Percentiles rank a stretch among this genome's conserved stretches.
Evolutionary conservation across 2,329 filamentous ascomycete genomes (phyloP).

Genomic region (Neophaeococcomyces aloes): DNA sequence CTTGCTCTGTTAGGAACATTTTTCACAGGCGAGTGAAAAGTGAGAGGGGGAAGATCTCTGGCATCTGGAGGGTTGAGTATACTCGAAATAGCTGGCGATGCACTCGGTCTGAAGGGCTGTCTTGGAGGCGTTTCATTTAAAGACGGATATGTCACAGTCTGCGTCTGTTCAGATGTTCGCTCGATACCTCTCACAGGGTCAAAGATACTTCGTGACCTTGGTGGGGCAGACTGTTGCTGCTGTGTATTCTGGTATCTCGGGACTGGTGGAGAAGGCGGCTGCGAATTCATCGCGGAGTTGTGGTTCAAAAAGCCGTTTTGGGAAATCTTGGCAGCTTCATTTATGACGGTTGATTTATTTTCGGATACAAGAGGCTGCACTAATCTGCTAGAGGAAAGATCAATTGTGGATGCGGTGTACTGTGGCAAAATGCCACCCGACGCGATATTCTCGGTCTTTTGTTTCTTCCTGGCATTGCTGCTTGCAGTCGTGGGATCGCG

Average conservation of each 20-base stretch:
- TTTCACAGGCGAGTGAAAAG: constrained; percentile 11
- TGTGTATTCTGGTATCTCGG: constrained; percentile 30
- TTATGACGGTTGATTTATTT: neutral
- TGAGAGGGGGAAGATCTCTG: constrained; percentile 6
- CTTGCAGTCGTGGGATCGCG: constrained; percentile 23
- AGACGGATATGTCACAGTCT: constrained; percentile 50
- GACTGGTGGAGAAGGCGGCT: constrained; percentile 26
- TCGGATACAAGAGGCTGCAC: constrained; percentile 14
- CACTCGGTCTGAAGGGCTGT: constrained; percentile 58
- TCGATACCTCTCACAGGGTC: constrained; percentile 70
- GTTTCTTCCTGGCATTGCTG: constrained; percentile 38
- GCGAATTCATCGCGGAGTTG: constrained; percentile 15
- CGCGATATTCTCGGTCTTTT: constrained; percentile 29
- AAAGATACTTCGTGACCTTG: constrained; percentile 53
- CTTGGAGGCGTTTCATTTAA: constrained; percentile 40
- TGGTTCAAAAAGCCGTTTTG: constrained; percentile 34
- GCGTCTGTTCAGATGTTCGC: constrained; percentile 37
- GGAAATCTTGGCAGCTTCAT: constrained; percentile 16
- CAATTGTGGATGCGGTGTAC: constrained; percentile 7
- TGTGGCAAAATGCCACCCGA: constrained; percentile 9
- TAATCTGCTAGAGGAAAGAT: constrained; percentile 16
- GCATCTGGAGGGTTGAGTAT: constrained; percentile 59
- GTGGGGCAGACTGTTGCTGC: constrained; percentile 18
- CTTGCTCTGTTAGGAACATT: constrained; percentile 9
- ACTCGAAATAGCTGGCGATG: constrained; percentile 84